Conservation (phyloP, 257 asterid species). For the Solanum chaucha region DNA sequence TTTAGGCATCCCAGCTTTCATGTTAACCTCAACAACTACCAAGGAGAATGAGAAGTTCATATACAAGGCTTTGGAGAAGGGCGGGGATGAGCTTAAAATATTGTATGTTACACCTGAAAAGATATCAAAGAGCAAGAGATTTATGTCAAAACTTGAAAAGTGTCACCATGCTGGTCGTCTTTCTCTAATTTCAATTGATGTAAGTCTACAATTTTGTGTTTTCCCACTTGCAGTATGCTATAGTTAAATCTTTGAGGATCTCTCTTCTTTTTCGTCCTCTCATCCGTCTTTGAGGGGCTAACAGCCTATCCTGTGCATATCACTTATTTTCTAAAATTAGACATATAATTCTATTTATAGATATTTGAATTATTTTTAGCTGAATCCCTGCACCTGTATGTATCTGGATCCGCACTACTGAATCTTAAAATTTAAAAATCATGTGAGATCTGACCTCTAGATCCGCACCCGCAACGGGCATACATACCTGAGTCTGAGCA, state of each 20-base stretch:
- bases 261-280: neutral
- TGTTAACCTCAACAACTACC: constrained; percentile 73
- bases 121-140: constrained; percentile 96
- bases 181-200: constrained; percentile 88
- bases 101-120: constrained; percentile 95
- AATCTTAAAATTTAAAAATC: too few relatives aligned
- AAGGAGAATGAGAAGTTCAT: constrained; percentile 88
- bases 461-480: too few relatives aligned
- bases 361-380: neutral
- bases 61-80: constrained; percentile 85
- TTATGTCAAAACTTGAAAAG: constrained; percentile 94
- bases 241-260: neutral
- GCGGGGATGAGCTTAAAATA: constrained; percentile 72
- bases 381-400: neutral
- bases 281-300: neutral
- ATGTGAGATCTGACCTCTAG: too few relatives aligned
- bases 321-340: neutral
- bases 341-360: neutral
- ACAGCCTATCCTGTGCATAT: neutral
- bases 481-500: too few relatives aligned
- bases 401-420: too few relatives aligned
- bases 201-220: constrained; percentile 26
- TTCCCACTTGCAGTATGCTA: neutral
- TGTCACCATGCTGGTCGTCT: constrained; percentile 93
- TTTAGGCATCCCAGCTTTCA: constrained; percentile 74